Evolutionary conservation across 192 early-diverging fungal genomes (phyloP).

Genomic region (Coemansia sp.): DNA sequence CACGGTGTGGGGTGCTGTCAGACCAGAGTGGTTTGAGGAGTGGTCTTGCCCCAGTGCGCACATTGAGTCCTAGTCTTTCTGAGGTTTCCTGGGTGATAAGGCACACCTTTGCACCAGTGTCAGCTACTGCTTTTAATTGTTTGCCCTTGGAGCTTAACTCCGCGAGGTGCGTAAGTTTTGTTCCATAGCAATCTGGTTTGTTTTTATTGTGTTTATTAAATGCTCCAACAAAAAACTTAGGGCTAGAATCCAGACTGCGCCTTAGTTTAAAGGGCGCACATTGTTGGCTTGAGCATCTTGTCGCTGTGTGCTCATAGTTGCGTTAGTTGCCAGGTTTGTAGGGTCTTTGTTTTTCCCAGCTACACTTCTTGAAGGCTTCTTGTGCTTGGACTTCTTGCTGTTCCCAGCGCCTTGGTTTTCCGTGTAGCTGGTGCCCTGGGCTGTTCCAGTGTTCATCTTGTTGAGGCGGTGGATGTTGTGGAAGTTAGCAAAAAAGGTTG

Average conservation of each 20-base stretch:
- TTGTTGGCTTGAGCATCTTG: no score
- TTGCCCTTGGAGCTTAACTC: background rate
- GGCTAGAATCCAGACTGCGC: background rate
- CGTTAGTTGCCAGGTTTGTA: no score
- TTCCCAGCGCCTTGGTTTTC: no score
- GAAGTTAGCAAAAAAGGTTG: no score
- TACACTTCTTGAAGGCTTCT: no score
- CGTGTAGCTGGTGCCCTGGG: no score
- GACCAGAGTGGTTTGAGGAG: background rate
- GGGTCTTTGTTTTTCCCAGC: no score
- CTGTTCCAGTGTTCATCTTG: no score
- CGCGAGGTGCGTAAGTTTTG: background rate
- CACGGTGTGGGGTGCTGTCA: background rate
- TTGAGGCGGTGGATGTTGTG: no score
- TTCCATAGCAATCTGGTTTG: background rate
- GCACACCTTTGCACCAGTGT: background rate
- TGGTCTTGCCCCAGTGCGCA: background rate
- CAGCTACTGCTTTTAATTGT: background rate
- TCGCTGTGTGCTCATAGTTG: no score
- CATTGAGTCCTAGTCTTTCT: background rate
- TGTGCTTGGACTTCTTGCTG: no score
- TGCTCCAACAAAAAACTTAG: background rate
- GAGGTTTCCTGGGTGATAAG: background rate
- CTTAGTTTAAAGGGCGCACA: background rate
- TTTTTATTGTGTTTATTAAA: background rate